Evolutionary conservation across 2,329 filamentous ascomycete species (phyloP), one percentile per base, ranked within the genome.

Genomic region (Xylariaceae sp.): DNA sequence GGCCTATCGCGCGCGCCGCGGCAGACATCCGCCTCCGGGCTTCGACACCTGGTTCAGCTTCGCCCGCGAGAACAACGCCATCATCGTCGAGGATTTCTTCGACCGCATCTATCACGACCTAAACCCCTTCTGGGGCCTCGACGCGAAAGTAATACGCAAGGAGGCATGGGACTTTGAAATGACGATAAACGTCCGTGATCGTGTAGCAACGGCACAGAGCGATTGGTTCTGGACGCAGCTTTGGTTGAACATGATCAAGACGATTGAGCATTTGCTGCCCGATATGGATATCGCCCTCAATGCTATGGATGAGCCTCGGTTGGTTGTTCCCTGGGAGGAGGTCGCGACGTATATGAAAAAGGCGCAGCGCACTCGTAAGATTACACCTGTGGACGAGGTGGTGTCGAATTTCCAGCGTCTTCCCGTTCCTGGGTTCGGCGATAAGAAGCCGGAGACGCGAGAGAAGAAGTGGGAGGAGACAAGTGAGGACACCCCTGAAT

Each of bases 261-360:
- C 78, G 0, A 76, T 85, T n/a, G 77, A 81, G 62, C 73, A 80
- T 45, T 61, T 82, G 56, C 73, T 88, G 13, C 86, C 86, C 1
- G 85, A 89, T 66, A 85, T 89, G 81, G 85, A 88, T 61, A 78
- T 88, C 59, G 80, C 86, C 0, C 76, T 88, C 60, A 89, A 88
- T 63, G 77, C 81, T 37, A 84, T 88, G 79, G 86, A 89, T 65
- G 85, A 88, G 68, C 86, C 86, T 45, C 77, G 86, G 30, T 67
- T 89, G 7, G 79, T 88, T 10, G 82, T 83, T 1, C 80, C 85
- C 2, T 87, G 81, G 78, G 85, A 88, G 67, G 79, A 84, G 4
- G 80, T 88, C 54, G 73, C 82, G 30, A 70, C 71, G 0, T 78
- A 81, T 58, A 77, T 89, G 73, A 70, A 75, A 51, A 77, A 78